These are phyloP conservation scores for Fusarium caatingaense DNA, from an alignment of 2,329 filamentous ascomycete genomes.

Conservation along the genomic window DNA sequence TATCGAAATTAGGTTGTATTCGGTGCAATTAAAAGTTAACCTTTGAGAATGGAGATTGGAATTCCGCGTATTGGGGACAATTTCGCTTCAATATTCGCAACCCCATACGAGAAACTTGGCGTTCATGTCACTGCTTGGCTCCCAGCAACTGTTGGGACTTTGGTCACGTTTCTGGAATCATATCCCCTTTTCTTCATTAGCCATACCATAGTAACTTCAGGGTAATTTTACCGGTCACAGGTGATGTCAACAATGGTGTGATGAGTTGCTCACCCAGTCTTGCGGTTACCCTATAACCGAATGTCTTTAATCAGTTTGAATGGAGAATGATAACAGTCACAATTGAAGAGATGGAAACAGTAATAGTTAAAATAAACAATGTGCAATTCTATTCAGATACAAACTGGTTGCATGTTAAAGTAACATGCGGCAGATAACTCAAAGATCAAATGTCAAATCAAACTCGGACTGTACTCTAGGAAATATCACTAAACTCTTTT, in stretches of 20 bases:
- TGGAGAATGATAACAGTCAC: neutral
- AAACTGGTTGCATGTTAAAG: neutral
- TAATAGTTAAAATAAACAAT: neutral
- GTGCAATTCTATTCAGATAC: neutral
- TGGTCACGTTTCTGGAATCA: neutral
- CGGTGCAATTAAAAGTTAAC: neutral
- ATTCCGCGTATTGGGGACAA: neutral
- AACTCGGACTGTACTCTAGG: neutral
- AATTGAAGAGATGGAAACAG: neutral
- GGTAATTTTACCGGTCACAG: neutral
- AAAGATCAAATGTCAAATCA: neutral
- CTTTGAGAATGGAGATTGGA: neutral
- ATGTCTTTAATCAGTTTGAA: neutral
- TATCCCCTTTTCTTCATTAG: neutral
- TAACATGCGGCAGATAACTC: neutral
- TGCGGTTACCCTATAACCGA: neutral
- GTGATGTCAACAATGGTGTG: neutral
- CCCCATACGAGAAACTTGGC: neutral
- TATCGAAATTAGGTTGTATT: neutral
- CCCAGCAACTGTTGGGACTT: neutral
- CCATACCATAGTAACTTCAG: neutral
- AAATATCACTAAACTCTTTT: rapidly evolving
- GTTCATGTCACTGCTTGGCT: neutral
- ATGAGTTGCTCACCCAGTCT: neutral
- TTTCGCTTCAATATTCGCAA: neutral